Conservation (phyloP, 164 flowering plant species). For the Piper longum region DNA sequence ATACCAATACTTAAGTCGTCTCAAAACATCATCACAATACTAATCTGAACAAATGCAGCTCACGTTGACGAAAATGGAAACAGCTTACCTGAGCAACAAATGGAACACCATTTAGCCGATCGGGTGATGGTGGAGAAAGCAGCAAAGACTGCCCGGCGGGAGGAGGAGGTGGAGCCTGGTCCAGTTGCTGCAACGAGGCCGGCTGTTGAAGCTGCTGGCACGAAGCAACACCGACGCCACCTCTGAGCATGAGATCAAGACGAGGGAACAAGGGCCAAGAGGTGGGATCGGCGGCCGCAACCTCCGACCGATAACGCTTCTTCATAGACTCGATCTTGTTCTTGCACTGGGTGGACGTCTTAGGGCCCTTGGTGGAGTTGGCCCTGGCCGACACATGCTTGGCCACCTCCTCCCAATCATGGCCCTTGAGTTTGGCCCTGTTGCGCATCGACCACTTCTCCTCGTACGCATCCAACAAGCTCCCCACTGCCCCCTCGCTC, state of each 20-base stretch:
- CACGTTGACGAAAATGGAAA: neutral
- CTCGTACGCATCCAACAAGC: constrained; percentile 77
- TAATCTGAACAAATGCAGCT: no score
- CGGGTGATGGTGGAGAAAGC: neutral
- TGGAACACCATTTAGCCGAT: neutral
- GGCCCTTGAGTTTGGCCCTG: constrained; percentile 92
- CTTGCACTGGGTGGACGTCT: constrained; percentile 94
- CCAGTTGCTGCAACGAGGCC: neutral
- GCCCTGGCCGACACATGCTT: constrained; percentile 48
- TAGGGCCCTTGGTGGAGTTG: constrained; percentile 42
- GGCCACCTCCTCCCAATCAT: constrained; percentile 96
- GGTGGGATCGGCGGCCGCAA: constrained; percentile 42
- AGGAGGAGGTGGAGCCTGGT: constrained; percentile 13
- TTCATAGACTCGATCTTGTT: constrained; percentile 98
- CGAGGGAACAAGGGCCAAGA: constrained; percentile 76
- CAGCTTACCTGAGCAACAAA: neutral
- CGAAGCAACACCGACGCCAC: constrained; percentile 12
- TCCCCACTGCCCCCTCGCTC: constrained; percentile 91
- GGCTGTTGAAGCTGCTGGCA: constrained; percentile 13
- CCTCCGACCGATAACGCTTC: constrained; percentile 77
- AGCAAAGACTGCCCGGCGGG: constrained; percentile 4
- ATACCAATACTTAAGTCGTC: no score
- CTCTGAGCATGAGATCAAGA: constrained; percentile 61
- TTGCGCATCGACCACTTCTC: constrained; percentile 74
- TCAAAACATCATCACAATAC: no score